Evolutionary conservation across 2,329 filamentous ascomycete species (phyloP).

Genomic region (Graphiopsis chlorocephala): DNA sequence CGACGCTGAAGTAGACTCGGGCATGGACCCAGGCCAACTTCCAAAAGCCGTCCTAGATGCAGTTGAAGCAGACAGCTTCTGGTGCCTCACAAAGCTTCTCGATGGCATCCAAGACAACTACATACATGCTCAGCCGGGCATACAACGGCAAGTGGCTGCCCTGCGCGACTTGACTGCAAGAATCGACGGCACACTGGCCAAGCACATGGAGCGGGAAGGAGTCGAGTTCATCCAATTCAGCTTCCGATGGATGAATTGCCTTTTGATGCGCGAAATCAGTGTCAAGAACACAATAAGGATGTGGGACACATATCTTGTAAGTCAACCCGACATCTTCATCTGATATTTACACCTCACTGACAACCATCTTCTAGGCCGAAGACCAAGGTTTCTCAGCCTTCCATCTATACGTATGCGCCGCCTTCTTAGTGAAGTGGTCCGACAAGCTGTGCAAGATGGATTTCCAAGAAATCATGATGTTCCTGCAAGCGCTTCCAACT

Average conservation of each 20-base stretch:
- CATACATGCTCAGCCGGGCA: constrained; percentile 94
- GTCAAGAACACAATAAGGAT: constrained; percentile 96
- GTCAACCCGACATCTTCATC: constrained; percentile 30
- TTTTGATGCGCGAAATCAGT: constrained; percentile 95
- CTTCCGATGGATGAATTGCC: constrained; percentile 99
- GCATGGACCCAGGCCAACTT: constrained; percentile 95
- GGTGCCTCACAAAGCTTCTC: constrained; percentile 96
- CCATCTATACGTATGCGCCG: constrained; percentile 96
- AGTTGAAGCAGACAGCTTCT: constrained; percentile 96
- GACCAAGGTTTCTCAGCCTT: constrained; percentile 98
- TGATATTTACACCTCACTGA: background rate
- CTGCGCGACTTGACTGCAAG: constrained; percentile 85
- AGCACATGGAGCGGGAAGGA: constrained; percentile 83
- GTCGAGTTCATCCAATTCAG: constrained; percentile 99
- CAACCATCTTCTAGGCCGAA: constrained; percentile 66
- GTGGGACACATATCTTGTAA: constrained; percentile 98
- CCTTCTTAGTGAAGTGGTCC: constrained; percentile 98
- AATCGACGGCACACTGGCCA: constrained; percentile 80
- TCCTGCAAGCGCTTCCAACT: constrained; percentile 89
- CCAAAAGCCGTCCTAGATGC: constrained; percentile 89
- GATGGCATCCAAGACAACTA: constrained; percentile 99
- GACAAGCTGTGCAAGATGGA: constrained; percentile 95
- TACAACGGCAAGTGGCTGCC: constrained; percentile 87
- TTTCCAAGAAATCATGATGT: constrained; percentile 99
- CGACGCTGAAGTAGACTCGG: constrained; percentile 85